phyloP scores from a whole-genome alignment of 148 eudicot species.

The Camellia lanceoleosa region DNA sequence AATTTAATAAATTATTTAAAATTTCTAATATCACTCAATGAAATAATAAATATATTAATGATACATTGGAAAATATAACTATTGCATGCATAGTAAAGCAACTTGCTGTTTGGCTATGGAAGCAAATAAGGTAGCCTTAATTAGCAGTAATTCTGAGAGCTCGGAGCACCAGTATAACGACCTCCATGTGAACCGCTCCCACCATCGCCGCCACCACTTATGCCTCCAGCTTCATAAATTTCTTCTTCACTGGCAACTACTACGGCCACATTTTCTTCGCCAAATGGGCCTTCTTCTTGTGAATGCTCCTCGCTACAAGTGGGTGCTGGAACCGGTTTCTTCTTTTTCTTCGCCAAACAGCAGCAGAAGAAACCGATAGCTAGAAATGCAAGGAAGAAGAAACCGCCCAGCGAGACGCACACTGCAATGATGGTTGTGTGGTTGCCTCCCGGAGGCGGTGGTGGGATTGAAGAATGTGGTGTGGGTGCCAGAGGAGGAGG shows the following conservation, averaged over 20 bases:
- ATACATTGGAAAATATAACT: too few relatives aligned
- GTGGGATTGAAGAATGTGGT: slow-evolving; percentile 12
- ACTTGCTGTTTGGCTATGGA: too few relatives aligned
- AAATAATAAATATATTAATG: too few relatives aligned
- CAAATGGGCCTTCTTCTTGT: neutral
- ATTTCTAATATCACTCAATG: too few relatives aligned
- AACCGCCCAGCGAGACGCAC: slow-evolving; percentile 50
- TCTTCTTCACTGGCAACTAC: slow-evolving; percentile 4
- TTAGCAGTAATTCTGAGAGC: too few relatives aligned
- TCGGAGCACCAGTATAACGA: too few relatives aligned
- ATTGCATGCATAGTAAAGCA: too few relatives aligned
- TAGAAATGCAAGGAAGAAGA: slow-evolving; percentile 57
- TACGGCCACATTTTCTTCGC: neutral
- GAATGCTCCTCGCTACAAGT: slow-evolving; percentile 17
- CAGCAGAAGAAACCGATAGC: slow-evolving; percentile 52
- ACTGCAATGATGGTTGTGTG: slow-evolving; percentile 39
- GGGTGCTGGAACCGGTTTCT: slow-evolving; percentile 34
- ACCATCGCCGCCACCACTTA: neutral
- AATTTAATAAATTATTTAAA: too few relatives aligned
- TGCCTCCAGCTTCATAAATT: slow-evolving; percentile 14
- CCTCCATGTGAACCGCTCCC: neutral
- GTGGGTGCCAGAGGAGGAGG: slow-evolving; percentile 13
- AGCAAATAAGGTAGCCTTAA: too few relatives aligned
- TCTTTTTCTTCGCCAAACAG: slow-evolving; percentile 49
- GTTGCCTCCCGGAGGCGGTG: slow-evolving; percentile 33